A percentile compares a stretch with the other conserved stretches of the same genome.
Conservation (phyloP, 208 protist species). For the Angomonas ambiguus region DNA sequence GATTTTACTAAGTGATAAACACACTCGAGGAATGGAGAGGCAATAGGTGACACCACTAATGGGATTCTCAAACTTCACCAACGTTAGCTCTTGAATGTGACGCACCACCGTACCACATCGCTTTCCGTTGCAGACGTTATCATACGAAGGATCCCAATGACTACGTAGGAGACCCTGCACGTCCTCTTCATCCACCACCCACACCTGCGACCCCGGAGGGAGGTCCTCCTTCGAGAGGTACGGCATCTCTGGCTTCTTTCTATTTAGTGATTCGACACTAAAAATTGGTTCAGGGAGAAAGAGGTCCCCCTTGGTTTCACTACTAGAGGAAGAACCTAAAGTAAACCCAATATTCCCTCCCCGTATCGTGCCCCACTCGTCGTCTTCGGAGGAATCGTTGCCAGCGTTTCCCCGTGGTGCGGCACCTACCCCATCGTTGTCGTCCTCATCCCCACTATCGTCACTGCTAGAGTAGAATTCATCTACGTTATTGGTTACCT, state of each 20-base stretch:
- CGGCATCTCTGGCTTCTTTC: slow-evolving; percentile 44
- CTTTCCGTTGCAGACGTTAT: slow-evolving; percentile 70
- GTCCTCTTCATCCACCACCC: slow-evolving; percentile 81
- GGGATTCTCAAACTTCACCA: slow-evolving; percentile 48
- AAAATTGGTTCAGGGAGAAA: slow-evolving; percentile 72
- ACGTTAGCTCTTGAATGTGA: slow-evolving; percentile 54
- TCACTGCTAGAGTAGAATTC: neutral
- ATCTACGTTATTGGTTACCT: neutral
- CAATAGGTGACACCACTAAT: slow-evolving; percentile 29
- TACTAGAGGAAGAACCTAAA: neutral
- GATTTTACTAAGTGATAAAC: slow-evolving; percentile 50
- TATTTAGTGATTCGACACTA: slow-evolving; percentile 18
- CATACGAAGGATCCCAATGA: slow-evolving; percentile 52
- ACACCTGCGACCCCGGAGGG: slow-evolving; percentile 44
- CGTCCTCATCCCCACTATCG: neutral
- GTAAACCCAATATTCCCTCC: slow-evolving; percentile 6
- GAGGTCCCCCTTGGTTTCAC: slow-evolving; percentile 13
- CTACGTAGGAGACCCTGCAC: slow-evolving; percentile 59
- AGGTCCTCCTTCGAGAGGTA: slow-evolving; percentile 33
- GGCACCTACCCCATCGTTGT: neutral
- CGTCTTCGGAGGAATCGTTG: slow-evolving; percentile 16
- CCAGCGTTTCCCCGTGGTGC: neutral
- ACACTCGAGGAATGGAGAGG: slow-evolving; percentile 56
- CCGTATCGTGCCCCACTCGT: slow-evolving; percentile 35
- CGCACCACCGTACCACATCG: slow-evolving; percentile 43